Base-by-base conservation (phyloP, 2,329 filamentous ascomycete genomes). In the Gaeumannomyces sp. region DNA sequence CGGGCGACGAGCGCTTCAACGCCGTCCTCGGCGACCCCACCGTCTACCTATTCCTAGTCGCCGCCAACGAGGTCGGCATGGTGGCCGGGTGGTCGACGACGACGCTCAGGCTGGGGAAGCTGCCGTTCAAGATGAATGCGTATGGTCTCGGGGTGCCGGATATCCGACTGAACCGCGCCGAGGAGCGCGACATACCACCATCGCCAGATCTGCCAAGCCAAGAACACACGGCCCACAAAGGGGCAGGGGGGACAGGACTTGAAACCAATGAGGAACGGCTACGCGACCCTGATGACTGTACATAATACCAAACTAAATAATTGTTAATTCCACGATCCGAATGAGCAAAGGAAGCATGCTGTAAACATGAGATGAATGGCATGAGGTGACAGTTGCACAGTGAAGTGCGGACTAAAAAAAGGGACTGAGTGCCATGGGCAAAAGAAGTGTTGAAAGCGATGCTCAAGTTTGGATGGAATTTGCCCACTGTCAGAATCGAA, bases 1-100 rank as follows among this genome's bases (percentile, higher is more conserved):
- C 63, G 38, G 59, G 59, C 28, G 59, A 60, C 59, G 56, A 66
- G 50, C 8, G 53, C 8, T 69, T 69, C 65, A 66, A 62, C 60
- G 53, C 64, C 13, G 64, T 69, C n/a, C 50, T 33, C 22, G 70
- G 70, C 3, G 66, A 71, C n/a, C 60, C 67, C n/a, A 73, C 72
- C 27, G 66, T 72, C 53, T 74, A 71, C 33, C 67, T 74, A 33
- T 71, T 70, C 65, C 74, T 74, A 72, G 62, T 59, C 60, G 72
- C 73, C 31, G 65, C 73, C 61, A 71, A 73, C 66, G 72, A 74
- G 64, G 73, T 74, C 29, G 60, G 70, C 58, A 69, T 68, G 50
- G 70, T 73, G 65, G 66, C 56, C 2, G 63, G 73, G 25, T 66
- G 65, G n/a, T 60, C 28, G 28, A 31, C 59, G 59, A 60, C 59